Evolutionary conservation across 2,329 filamentous ascomycete genomes (phyloP), one percentile per base, ranked within the genome.

Genomic region (Ophiostoma australiae): DNA sequence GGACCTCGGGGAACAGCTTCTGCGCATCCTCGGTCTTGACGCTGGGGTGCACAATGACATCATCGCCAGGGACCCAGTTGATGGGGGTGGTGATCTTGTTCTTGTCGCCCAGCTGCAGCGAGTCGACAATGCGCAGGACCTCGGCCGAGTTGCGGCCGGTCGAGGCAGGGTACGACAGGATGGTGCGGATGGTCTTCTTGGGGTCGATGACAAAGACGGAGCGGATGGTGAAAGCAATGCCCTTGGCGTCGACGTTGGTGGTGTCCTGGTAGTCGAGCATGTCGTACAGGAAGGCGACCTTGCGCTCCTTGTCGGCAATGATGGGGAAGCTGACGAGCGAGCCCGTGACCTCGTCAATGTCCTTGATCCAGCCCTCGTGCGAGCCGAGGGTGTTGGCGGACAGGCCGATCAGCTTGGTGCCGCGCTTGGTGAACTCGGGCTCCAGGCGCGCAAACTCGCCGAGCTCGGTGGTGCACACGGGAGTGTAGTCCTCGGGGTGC

Each of bases 131-230:
- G 78, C 91, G 89, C 76, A 93, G 87, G 69, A 94, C 89, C 85
- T 93, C 91, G 76, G 88, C 85, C 73, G 90, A 89, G 85, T 93
- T 94, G 79, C 91, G 89, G 81, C 94, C 94, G 66, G 93, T 96
- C 72, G 91, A 94, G 73, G 94, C 93, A 63, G 94, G 94, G 85
- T 97, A 97, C 79, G 91, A 90, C 84, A 97, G 91, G 80, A 93
- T 96, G 79, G 94, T 89, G 77, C 94, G 90, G 82, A 97, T 95
- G 81, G 90, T 94, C 89, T 97, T 97, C 81, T 88, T 89, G 74
- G 93, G 93, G 84, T 97, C 93, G 80, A 97, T 95, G 83, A 97
- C 86, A 86, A 96, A 97, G 79, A 97, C 94, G 76, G 91, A 93
- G 78, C 94, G 92, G 83, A 97, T 97, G 76, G 94, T 97, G 83